Evolutionary conservation across 345 rosid genomes (phyloP), one percentile per base, ranked within the genome.

Genomic region (Hypericum androsaemum): DNA sequence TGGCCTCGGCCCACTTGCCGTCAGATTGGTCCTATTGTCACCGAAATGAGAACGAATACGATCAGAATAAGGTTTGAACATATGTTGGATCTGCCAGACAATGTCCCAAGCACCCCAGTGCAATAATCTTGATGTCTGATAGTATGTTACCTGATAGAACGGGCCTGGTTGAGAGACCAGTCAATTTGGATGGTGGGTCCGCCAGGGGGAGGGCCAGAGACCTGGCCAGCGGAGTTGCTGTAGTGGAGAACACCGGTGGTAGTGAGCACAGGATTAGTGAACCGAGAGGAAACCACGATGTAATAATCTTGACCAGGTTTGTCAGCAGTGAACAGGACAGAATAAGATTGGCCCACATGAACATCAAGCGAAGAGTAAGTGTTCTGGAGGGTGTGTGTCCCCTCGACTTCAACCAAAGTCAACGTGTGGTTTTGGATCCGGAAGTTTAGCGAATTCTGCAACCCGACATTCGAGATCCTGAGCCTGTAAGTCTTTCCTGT

Each of bases 1-100:
- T 3, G 98, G 96, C 43, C 98, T 77, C 0, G 96, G 96, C 22
- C 88, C 98, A 58, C 95, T 92, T 9, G 98, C 96, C 0, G 98
- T 84, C 47, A 92, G 76, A 57, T 92, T 92, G 76, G 94, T 71
- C 71, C 97, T 86, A 81, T 53, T 71, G 58, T 7, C 7, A 49
- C 9, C 48, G 32, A 47, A 6, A 7, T 45, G 10, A 28, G n/a
- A 53, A 37, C 8, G 9, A 11, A 15, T 8, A 39, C 5, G 10
- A 52, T 52, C 7, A 39, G 2, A 13, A 28, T 7, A 3, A 7
- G 22, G 41, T n/a, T 12, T 41, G 6, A 15, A 16, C 8, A 22
- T 12, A 32, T 2, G 28, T 6, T 45, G 46, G 16, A n/a, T 17
- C 5, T 10, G 8, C 39, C 39, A 37, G 22, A 7, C 37, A 40